These are phyloP conservation scores for Verticillium klebahnii DNA, from an alignment of 2,329 filamentous ascomycete species.

Conservation along the genomic window DNA sequence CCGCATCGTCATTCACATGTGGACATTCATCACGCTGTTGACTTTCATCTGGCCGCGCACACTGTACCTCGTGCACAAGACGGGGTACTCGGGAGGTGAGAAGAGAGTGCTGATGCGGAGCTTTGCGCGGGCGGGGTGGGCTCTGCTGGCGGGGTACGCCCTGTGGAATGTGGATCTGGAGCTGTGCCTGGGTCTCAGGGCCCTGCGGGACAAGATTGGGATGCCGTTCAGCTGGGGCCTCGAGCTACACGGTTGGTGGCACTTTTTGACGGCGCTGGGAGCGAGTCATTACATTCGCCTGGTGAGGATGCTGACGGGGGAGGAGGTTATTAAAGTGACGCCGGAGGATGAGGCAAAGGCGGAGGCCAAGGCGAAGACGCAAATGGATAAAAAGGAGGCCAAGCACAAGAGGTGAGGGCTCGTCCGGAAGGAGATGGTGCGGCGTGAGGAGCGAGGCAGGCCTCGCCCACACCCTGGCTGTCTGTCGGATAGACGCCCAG, in stretches of 20 bases:
- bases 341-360: neutral
- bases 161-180: constrained; percentile 56
- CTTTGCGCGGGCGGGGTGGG: constrained; percentile 21
- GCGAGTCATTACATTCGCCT: constrained; percentile 36
- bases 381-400: neutral
- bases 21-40: constrained; percentile 29
- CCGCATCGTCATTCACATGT: constrained; percentile 38
- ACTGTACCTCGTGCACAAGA: constrained; percentile 27
- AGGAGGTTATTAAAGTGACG: neutral
- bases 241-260: constrained; percentile 63
- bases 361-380: neutral
- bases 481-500: too few species aligned
- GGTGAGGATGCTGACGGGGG: constrained; percentile 16
- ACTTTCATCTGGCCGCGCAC: constrained; percentile 25
- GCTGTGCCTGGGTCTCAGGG: constrained; percentile 43
- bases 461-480: too few species aligned
- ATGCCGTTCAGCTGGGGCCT: constrained; percentile 51
- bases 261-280: constrained; percentile 52
- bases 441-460: too few species aligned
- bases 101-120: constrained; percentile 21
- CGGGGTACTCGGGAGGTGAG: constrained; percentile 21
- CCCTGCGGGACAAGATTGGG: constrained; percentile 38
- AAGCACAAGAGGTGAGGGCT: neutral
- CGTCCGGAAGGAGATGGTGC: neutral
- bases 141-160: constrained; percentile 39